Percentiles rank a stretch among this genome's conserved stretches.
Evolutionary conservation across 2,329 filamentous ascomycete species (phyloP).

Genomic region (Botrytis galanthina): DNA sequence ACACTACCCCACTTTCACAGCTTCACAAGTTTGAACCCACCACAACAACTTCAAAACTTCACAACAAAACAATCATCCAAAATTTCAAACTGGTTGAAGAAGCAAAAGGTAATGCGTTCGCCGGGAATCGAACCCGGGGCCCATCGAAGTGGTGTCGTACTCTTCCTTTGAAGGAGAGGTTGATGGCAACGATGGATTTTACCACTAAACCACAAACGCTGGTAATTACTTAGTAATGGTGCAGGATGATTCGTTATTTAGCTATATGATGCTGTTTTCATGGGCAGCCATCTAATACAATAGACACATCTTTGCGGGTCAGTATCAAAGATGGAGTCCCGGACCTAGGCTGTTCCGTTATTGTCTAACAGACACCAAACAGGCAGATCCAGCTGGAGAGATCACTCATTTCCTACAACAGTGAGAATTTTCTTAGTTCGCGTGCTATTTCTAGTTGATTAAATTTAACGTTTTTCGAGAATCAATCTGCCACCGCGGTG

Average conservation of each 20-base stretch:
- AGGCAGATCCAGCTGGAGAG: neutral
- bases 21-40: neutral
- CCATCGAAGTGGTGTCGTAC: constrained; percentile 28
- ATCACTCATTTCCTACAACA: neutral
- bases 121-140: constrained; percentile 21
- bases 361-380: neutral
- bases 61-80: neutral
- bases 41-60: neutral
- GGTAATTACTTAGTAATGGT: constrained; percentile 20
- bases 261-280: accelerated
- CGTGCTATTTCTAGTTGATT: neutral
- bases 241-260: accelerated
- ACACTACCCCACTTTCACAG: neutral
- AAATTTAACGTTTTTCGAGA: neutral
- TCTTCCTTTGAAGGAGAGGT: neutral
- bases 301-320: no score
- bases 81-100: neutral
- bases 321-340: neutral
- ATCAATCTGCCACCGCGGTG: neutral
- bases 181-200: constrained; percentile 23
- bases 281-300: accelerated
- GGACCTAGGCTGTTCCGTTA: neutral
- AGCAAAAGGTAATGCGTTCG: neutral
- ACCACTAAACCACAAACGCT: constrained; percentile 24
- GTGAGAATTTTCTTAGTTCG: neutral